Evolutionary conservation across 208 protist genomes (phyloP), one percentile per base, ranked within the genome.

Genomic region (Acanthamoeba triangularis): DNA sequence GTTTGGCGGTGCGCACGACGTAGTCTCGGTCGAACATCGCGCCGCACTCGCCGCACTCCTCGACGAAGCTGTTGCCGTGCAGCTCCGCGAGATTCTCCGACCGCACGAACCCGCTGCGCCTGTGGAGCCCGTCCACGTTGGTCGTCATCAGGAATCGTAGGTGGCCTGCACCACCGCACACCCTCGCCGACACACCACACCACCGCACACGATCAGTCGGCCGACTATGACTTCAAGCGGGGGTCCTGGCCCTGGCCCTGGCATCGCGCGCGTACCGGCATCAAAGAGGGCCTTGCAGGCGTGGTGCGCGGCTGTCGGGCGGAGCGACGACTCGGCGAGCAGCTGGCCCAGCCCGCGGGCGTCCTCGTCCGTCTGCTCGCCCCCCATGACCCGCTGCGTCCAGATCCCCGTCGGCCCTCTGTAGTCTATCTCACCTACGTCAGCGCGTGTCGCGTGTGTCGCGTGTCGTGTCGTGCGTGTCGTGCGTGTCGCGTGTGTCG

Each of bases 51-150:
- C 18, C 28, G 67, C 91, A 94, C 67, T 94, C 91, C 52, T 94
- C 91, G 20, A 94, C 23, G 56, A 94, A 94, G 37, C 49, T 87
- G 78, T 94, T 94, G 44, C 91, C 91, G 44, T 94, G 91, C 47
- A 94, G 49, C 30, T 94, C 91, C 13, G 91, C 93, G 28, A 84
- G 28, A 35, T 67, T 84, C 35, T 94, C 56, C 28, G 65, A 76
- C 0, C 47, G 69, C 25, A 84, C 35, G 23, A 87, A 82, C 13
- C 91, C 91, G 7, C n/a, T 84, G n/a, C 30, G 59, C 5, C 20
- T 16, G 59, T 92, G 85, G 18, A 94, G 52, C 41, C 91, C 91
- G 54, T 94, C 91, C 47, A 94, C 91, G 67, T 94, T 94, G 23
- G 91, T 94, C 20, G 91, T 84, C 54, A 94, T 94, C 25, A 94